Evolutionary conservation across 257 asterid genomes (phyloP).

Genomic region (Ilex aquifolium): DNA sequence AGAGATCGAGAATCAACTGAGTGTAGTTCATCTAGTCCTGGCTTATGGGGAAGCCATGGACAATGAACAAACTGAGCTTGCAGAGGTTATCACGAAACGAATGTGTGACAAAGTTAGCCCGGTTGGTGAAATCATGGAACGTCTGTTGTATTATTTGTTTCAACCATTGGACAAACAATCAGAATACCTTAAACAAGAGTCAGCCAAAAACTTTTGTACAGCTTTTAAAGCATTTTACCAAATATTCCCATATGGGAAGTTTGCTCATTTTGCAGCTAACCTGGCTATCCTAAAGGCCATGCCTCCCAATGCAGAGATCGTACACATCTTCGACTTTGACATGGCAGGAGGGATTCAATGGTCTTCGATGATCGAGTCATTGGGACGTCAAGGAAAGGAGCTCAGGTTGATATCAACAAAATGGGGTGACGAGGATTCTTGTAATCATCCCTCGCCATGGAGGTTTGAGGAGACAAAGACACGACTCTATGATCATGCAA

Average conservation of each 20-base stretch:
- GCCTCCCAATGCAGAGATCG: slow-evolving; percentile 17
- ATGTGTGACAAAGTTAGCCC: slow-evolving; percentile 39
- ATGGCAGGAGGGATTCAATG: slow-evolving; percentile 60
- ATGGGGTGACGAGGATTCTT: slow-evolving; percentile 21
- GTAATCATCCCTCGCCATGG: slow-evolving; percentile 19
- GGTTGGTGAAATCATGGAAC: slow-evolving; percentile 38
- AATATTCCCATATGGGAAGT: slow-evolving; percentile 44
- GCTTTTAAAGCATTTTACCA: slow-evolving; percentile 56
- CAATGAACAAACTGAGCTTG: slow-evolving; percentile 46
- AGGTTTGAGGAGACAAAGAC: slow-evolving; percentile 41
- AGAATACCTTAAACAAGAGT: slow-evolving; percentile 40
- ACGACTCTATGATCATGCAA: slow-evolving; percentile 43
- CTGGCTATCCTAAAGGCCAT: slow-evolving; percentile 44
- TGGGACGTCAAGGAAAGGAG: slow-evolving; percentile 25
- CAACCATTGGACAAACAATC: slow-evolving; percentile 32
- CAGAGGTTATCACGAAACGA: slow-evolving; percentile 37
- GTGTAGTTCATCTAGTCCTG: slow-evolving; percentile 39
- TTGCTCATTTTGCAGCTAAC: slow-evolving; percentile 57
- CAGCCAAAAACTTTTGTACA: slow-evolving; percentile 32
- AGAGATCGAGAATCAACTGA: slow-evolving; percentile 32
- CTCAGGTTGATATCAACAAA: slow-evolving; percentile 47
- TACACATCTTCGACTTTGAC: slow-evolving; percentile 46
- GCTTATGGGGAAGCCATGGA: slow-evolving; percentile 62
- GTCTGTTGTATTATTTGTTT: slow-evolving; percentile 51
- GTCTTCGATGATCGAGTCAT: slow-evolving; percentile 51